Base-by-base conservation (phyloP, 805 yeast species). In the Saccharomyces jurei region DNA sequence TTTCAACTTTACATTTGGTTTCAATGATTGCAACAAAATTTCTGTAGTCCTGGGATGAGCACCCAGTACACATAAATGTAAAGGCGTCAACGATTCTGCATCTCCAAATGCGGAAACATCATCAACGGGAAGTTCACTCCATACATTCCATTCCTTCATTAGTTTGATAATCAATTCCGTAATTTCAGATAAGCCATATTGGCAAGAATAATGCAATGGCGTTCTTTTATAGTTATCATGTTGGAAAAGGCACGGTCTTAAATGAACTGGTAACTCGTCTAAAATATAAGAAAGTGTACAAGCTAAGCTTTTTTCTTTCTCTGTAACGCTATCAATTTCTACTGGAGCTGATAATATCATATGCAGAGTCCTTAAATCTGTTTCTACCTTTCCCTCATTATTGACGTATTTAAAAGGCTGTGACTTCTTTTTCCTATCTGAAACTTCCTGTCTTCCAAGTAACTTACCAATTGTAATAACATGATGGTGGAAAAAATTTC, bases 141-240 rank as follows among this genome's bases (percentile, higher is more conserved):
- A 78, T 52, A 82, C 76, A 1, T 74, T 71, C 92, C 95, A 87
- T 47, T 77, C 70, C 54, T 74, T 71, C 55, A 87, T 66, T 60
- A 76, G 78, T 41, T 76, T 75, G 14, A 90, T 72, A 31, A 91
- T 75, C 27, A 82, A 74, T 13, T 73, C 72, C 2, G 89, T 76
- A 41, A 85, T 81, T 51, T 80, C 81, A 54, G 79, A 81, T 54
- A 91, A 74, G 0, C 97, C 97, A 67, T 83, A 89, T 62, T 89
- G 94, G 2, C 94, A 84, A 21, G 96, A 84, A 68, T 91, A 91
- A 71, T 92, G 97, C 53, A 92, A 73, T 0, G 97, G 96, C 0
- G 96, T 87, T 56, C 97, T 78, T 57, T 77, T 77, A 65, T 89
- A 87, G 55, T 80, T 83, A 67, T 91, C 98, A 48, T 79, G 80